Evolutionary conservation across 139 green algal species (phyloP), one percentile per base, ranked within the genome.

Genomic region (Haematococcus lacustris): DNA sequence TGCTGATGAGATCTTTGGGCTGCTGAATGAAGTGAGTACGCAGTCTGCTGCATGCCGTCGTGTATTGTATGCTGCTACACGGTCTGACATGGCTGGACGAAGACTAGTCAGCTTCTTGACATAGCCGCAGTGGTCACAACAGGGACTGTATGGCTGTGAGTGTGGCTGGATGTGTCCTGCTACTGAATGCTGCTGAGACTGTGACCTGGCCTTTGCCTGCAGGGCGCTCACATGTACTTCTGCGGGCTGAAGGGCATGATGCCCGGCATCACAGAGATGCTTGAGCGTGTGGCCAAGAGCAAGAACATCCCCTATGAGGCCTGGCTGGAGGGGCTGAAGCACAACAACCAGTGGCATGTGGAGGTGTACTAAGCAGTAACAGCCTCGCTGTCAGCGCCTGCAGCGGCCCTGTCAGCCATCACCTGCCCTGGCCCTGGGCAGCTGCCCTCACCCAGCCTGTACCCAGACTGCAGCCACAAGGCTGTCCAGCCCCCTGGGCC

Each of bases 191-290:
- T 28, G 47, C 13, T 57, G 13, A 21, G 21, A 57, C 13, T 28
- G 47, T 57, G 47, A 21, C 13, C 13, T 57, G 47, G 13, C 13
- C 40, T 33, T 41, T 40, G 23, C 61, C 33, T 51, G 64, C 64
- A 70, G 68, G 95, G 95, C 47, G 95, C 86, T 7, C 90, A 98
- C 90, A 99, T 99, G 74, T 99, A 98, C 91, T 98, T 99, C 91
- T 99, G 95, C 86, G 95, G 95, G 60, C 88, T 99, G 23, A 96
- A 97, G 88, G 92, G 95, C 81, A 99, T 99, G 95, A 98, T 99
- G 95, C 95, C 95, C 68, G 74, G 74, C 61, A 97, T 98, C 76
- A 73, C 90, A 26, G 89, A 94, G 7, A 98, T 97, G 93, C 87
- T 99, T 26, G 83, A 97, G 90, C 82, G 87, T 68, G 95, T 99